Conservation (phyloP, 169 alveolate species). For the Cryptosporidium viatorum region DNA sequence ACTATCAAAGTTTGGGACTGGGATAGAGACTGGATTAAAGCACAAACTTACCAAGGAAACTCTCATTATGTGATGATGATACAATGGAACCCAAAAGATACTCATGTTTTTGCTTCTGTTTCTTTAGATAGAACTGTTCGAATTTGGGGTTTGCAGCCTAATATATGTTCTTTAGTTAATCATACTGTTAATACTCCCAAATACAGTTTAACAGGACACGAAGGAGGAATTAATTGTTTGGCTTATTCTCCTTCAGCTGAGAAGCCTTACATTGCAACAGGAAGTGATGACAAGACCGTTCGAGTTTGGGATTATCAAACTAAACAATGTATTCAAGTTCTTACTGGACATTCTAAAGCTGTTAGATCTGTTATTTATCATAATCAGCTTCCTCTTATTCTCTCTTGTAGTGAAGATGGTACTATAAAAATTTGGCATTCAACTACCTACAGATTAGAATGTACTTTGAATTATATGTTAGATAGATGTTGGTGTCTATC, state of each 20-base stretch:
- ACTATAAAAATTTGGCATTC: constrained; percentile 96
- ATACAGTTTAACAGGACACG: constrained; percentile 96
- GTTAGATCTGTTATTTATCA: constrained; percentile 93
- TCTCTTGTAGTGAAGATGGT: constrained; percentile 97
- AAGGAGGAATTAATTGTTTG: constrained; percentile 97
- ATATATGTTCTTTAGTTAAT: constrained; percentile 49
- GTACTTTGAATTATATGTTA: constrained; percentile 92
- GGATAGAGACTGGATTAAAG: constrained; percentile 93
- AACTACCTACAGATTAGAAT: constrained; percentile 92
- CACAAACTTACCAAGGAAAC: constrained; percentile 95
- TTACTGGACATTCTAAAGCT: constrained; percentile 94
- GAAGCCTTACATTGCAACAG: constrained; percentile 94
- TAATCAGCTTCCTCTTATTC: constrained; percentile 93
- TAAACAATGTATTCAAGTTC: constrained; percentile 95
- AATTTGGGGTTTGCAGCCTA: constrained; percentile 90
- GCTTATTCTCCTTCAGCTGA: constrained; percentile 90
- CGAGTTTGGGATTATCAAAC: constrained; percentile 99
- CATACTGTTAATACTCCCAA: constrained; percentile 88
- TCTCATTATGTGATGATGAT: constrained; percentile 98
- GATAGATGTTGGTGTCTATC: constrained; percentile 94
- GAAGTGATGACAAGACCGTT: constrained; percentile 96
- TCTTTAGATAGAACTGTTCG: constrained; percentile 95
- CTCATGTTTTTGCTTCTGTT: constrained; percentile 95
- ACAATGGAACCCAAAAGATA: constrained; percentile 97
- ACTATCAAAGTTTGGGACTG: constrained; percentile 96